Evolutionary conservation across 768 basidiomycete species (phyloP), one percentile per base, ranked within the genome.

Genomic region (Stropharia rugosoannulata): DNA sequence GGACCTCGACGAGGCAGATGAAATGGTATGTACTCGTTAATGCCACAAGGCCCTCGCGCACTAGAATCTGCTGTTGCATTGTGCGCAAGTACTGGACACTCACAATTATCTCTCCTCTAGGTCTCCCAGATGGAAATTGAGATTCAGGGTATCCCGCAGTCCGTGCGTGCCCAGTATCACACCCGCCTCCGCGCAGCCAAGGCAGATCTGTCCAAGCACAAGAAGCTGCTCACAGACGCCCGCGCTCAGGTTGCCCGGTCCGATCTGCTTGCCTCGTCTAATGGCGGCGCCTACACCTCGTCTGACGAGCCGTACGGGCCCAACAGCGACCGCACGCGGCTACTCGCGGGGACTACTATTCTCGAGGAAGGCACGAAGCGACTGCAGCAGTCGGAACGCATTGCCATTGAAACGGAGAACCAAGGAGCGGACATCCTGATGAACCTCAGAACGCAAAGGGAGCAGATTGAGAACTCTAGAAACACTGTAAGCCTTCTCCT

Each of bases 111-210:
- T n/a, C 44, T 15, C 29, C 27, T 4, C 35, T 62, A 98, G 96
- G 83, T 98, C 61, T 94, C 94, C 45, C 97, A 99, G 82, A 97
- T 99, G 96, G 96, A 98, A 75, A 89, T 99, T 55, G 97, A 99
- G 75, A 87, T 96, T 6, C 94, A 95, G 64, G 90, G 93, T 10
- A 94, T 98, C 67, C 94, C 95, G 0, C 87, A 91, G 66, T 89
- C 90, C 18, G 79, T 95, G 63, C 84, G 89, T 49, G 73, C 86
- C 0, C 82, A 85, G 58, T 95, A 95, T 68, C 86, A 89, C 58
- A 70, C 80, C 16, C 85, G 93, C 57, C 82, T 97, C 50, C 80
- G 83, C 59, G 73, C 82, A 9, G 84, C 90, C 57, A 95, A 95
- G 67, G 73, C 82, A 2, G 87, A 88, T 48, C 78, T 98, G 15